Evolutionary conservation across 768 basidiomycete genomes (phyloP).

Genomic region (Mrakia gelida): DNA sequence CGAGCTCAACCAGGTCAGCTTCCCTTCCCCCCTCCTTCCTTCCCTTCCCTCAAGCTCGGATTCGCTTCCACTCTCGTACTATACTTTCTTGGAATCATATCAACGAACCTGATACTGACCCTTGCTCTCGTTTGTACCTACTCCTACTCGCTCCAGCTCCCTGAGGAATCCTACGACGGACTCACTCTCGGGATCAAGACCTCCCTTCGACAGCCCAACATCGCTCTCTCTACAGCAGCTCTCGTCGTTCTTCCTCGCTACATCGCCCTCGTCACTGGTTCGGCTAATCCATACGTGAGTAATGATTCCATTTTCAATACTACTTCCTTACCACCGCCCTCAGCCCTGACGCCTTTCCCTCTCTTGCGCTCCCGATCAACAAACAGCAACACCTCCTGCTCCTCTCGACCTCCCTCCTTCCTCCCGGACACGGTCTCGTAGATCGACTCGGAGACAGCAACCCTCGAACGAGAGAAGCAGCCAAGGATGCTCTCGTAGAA

Average conservation of each 20-base stretch:
- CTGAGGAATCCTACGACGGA: constrained; percentile 57
- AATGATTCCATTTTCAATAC: constrained; percentile 13
- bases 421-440: constrained; percentile 51
- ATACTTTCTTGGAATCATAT: not conserved
- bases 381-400: constrained; percentile 61
- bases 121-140: constrained; percentile 21
- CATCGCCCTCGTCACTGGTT: constrained; percentile 53
- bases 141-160: constrained; percentile 64
- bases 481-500: constrained; percentile 68
- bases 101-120: not conserved
- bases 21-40: not conserved
- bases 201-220: constrained; percentile 73
- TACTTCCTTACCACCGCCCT: constrained; percentile 47
- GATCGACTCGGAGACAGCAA: constrained; percentile 76
- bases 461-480: constrained; percentile 66
- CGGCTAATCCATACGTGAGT: not conserved
- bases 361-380: constrained; percentile 48
- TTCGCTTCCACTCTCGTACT: not conserved
- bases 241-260: constrained; percentile 64
- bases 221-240: constrained; percentile 73
- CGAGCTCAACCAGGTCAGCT: not conserved
- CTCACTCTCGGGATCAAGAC: constrained; percentile 66
- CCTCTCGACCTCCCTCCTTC: constrained; percentile 65
- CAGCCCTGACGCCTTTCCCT: not conserved
- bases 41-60: not conserved